Percentiles rank a stretch among this genome's conserved stretches.
These are phyloP conservation scores for Cyclotella choctawhatcheeana DNA, from an alignment of 108 stramenopile genomes.

Conservation along the genomic window DNA sequence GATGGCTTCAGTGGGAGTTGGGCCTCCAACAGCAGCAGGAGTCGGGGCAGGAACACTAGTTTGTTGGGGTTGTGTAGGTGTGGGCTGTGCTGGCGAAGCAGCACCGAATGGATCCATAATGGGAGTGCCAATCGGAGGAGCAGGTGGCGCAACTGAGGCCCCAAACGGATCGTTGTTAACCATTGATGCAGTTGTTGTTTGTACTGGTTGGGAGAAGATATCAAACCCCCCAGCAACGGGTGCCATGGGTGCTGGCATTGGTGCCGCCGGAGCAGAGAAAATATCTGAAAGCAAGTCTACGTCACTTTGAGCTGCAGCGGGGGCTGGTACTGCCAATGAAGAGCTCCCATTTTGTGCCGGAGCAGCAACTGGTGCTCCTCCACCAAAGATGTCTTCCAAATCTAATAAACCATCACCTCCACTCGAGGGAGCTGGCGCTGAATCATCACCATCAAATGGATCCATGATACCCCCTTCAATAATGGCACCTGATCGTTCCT, in stretches of 20 bases:
- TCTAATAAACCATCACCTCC: conserved; percentile 82
- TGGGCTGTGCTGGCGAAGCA: conserved; percentile 40
- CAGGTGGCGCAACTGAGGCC: conserved; percentile 30
- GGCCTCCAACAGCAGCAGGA: conserved; percentile 36
- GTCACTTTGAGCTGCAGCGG: conserved; percentile 63
- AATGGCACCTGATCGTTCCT: conserved; percentile 43
- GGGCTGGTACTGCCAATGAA: conserved; percentile 30
- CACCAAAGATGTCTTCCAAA: conserved; percentile 95
- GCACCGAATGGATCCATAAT: conserved; percentile 67
- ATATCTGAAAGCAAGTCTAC: conserved; percentile 91
- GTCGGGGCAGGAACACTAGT: conserved; percentile 32
- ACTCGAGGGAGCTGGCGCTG: conserved; percentile 41
- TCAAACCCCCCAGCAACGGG: conserved; percentile 56
- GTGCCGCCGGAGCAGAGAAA: conserved; percentile 71
- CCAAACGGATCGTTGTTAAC: conserved; percentile 70
- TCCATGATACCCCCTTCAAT: conserved; percentile 42
- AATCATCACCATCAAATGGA: conserved; percentile 36
- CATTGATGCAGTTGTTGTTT: conserved; percentile 44
- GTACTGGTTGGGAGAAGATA: conserved; percentile 45
- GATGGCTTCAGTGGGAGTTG: conserved; percentile 25
- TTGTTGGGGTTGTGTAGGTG: conserved; percentile 36
- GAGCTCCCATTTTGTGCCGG: conserved; percentile 55
- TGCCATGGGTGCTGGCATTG: conserved; percentile 48
- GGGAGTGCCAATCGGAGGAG: conserved; percentile 21
- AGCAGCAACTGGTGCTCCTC: conserved; percentile 45